Percentiles rank a stretch among this genome's conserved stretches.
These are phyloP conservation scores for Lactifluus pinguis DNA, from an alignment of 768 basidiomycete species.

Conservation along the genomic window DNA sequence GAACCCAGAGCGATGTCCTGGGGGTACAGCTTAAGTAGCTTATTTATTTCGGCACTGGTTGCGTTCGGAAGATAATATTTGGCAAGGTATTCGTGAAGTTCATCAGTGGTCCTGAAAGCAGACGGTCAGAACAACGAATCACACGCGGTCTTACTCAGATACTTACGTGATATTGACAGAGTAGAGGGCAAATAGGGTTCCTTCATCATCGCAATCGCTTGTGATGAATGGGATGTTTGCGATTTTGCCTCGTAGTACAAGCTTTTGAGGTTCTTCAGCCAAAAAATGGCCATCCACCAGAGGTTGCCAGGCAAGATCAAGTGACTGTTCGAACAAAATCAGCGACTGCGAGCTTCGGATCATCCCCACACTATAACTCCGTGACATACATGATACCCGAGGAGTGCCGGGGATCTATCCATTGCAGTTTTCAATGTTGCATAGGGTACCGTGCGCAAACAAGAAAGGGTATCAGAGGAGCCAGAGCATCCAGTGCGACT, in stretches of 20 bases:
- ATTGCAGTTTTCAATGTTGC: constrained; percentile 26
- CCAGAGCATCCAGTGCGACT: constrained; percentile 29
- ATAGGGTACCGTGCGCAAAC: constrained; percentile 20
- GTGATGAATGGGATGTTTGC: neutral
- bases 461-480: constrained; percentile 30
- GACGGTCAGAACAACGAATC: too few species aligned
- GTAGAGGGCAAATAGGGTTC: constrained; percentile 20
- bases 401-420: constrained; percentile 24
- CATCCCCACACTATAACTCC: neutral
- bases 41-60: constrained; percentile 5
- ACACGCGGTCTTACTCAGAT: too few species aligned
- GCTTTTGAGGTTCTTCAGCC: constrained; percentile 24
- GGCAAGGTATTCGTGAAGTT: constrained; percentile 9
- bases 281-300: constrained; percentile 34
- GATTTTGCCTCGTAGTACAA: constrained; percentile 26
- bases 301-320: constrained; percentile 30
- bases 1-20: neutral
- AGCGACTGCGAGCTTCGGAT: neutral
- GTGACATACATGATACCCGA: constrained; percentile 25
- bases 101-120: constrained; percentile 10
- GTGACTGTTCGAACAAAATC: constrained; percentile 12
- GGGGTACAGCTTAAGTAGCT: constrained; percentile 14
- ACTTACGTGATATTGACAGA: constrained; percentile 23
- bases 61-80: constrained; percentile 2
- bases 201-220: constrained; percentile 28